These are phyloP conservation scores for Dendrocalamus sinicus DNA, from an alignment of 176 grass and related monocot genomes.

Conservation along the genomic window DNA sequence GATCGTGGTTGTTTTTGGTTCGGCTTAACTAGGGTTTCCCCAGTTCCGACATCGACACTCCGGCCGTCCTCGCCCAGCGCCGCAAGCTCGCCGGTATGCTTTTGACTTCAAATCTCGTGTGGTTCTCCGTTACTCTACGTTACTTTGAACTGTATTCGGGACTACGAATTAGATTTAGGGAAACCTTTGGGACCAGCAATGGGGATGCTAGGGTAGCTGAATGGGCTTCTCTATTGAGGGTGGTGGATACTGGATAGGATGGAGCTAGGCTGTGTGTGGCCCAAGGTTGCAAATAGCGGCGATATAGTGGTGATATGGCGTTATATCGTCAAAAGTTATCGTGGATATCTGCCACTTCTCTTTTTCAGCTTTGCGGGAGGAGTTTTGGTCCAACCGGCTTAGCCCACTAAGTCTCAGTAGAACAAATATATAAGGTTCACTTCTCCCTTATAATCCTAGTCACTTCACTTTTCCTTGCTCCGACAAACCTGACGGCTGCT, in stretches of 20 bases:
- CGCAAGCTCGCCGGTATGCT: slow-evolving; percentile 59
- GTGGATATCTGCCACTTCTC: no score
- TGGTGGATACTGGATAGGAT: not conserved
- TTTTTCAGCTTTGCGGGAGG: no score
- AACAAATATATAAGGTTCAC: no score
- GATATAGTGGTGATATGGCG: no score
- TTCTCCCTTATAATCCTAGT: no score
- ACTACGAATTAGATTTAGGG: not conserved
- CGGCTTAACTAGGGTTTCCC: slow-evolving; percentile 67
- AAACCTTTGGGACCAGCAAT: not conserved
- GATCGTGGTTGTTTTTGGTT: slow-evolving; percentile 12
- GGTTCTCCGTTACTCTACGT: not conserved
- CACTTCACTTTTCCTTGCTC: no score
- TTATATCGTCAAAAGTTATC: no score
- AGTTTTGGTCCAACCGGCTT: no score
- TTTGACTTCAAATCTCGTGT: not conserved
- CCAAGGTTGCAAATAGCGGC: not conserved
- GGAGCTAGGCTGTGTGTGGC: not conserved
- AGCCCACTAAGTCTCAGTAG: no score
- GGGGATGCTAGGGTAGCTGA: not conserved
- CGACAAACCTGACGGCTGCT: no score
- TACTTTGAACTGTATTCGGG: slow-evolving; percentile 1
- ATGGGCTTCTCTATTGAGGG: not conserved
- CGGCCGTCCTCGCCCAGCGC: slow-evolving; percentile 63
- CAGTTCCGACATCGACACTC: slow-evolving; percentile 71